phyloP scores from a whole-genome alignment of 768 basidiomycete species.

The Lentinula boryana region DNA sequence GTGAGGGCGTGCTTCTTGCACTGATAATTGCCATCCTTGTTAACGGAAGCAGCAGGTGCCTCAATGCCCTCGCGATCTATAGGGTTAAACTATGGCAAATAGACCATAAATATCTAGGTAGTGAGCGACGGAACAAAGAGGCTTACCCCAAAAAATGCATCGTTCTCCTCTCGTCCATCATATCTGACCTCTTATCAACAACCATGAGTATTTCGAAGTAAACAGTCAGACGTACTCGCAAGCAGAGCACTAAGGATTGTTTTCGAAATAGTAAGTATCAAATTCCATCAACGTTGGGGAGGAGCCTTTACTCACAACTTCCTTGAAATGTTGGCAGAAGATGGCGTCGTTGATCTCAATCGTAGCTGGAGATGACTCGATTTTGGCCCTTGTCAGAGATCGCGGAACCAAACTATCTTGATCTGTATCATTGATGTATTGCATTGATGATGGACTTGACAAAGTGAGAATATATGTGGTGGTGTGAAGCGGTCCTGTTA shows the following conservation, averaged over 20 bases:
- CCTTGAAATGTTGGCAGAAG: constrained; percentile 77
- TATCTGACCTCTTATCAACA: background rate
- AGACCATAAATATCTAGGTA: background rate
- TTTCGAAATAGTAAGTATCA: constrained; percentile 7
- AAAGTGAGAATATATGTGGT: too few species aligned
- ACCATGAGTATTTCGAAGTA: too few species aligned
- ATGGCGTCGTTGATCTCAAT: constrained; percentile 78
- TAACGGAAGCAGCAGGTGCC: constrained; percentile 50
- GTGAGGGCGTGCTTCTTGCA: constrained; percentile 80
- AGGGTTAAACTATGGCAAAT: constrained; percentile 31
- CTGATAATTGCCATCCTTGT: constrained; percentile 71
- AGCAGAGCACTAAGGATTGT: constrained; percentile 65
- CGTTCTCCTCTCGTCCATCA: constrained; percentile 80
- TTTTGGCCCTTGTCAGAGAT: constrained; percentile 25
- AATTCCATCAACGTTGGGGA: background rate
- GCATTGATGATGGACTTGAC: too few species aligned
- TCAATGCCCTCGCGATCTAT: constrained; percentile 63
- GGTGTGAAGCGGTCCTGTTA: too few species aligned
- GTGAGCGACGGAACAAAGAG: too few species aligned
- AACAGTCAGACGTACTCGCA: constrained; percentile 28
- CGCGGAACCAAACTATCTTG: too few species aligned
- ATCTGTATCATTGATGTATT: too few species aligned
- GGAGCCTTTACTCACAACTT: constrained; percentile 51
- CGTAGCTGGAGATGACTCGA: constrained; percentile 24
- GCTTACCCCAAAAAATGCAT: constrained; percentile 70